phyloP scores from a whole-genome alignment of 768 basidiomycete species.

The Boletus patriciae region DNA sequence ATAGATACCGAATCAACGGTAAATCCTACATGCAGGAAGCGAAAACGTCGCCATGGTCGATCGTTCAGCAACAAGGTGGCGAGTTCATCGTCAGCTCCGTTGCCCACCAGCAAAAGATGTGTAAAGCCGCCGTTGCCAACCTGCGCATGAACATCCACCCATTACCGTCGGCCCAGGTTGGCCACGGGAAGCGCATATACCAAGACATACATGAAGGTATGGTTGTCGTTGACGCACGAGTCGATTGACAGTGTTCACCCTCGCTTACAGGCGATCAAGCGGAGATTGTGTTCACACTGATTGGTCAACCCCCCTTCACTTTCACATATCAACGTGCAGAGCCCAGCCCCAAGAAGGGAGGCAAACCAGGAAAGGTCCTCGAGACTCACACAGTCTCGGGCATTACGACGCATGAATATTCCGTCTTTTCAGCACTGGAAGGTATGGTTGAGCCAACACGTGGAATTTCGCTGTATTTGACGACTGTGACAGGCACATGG shows the following conservation, averaged over 20 bases:
- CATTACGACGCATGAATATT: conserved; percentile 72
- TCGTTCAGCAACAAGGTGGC: conserved; percentile 78
- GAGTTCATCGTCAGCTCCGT: conserved; percentile 85
- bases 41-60: conserved; percentile 80
- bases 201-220: conserved; percentile 90
- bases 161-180: conserved; percentile 86
- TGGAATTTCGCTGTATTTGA: conserved; percentile 1
- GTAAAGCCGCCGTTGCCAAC: conserved; percentile 78
- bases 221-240: neutral
- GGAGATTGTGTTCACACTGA: conserved; percentile 86
- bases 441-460: conserved; percentile 48
- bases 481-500: conserved; percentile 68
- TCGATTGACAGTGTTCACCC: neutral
- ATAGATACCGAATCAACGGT: conserved; percentile 79
- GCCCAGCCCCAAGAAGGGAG: conserved; percentile 63
- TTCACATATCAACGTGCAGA: conserved; percentile 93
- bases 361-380: conserved; percentile 72
- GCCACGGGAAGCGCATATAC: conserved; percentile 75
- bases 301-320: conserved; percentile 92
- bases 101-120: conserved; percentile 91
- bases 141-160: conserved; percentile 72
- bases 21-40: conserved; percentile 72
- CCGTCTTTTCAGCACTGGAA: conserved; percentile 89
- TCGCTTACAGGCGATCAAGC: conserved; percentile 75
- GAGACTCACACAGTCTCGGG: conserved; percentile 91